These are phyloP conservation scores for Musa balbisiana DNA, from an alignment of 202 grass and related monocot genomes.

Conservation along the genomic window DNA sequence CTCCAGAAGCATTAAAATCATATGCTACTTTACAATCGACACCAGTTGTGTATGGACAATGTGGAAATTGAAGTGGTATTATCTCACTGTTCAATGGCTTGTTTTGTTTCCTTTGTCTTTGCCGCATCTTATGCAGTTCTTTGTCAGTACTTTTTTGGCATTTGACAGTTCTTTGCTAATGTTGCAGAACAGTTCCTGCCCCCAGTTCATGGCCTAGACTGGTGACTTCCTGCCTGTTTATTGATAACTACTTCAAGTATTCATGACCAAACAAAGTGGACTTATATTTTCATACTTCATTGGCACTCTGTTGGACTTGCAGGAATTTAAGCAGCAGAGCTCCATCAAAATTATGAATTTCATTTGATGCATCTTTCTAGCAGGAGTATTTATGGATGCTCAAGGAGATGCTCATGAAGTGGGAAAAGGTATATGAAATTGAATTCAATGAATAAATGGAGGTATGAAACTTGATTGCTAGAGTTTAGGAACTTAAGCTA, in stretches of 20 bases:
- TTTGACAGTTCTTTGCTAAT: neutral
- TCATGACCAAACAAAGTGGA: too few species aligned
- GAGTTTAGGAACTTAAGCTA: too few species aligned
- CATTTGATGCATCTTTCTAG: neutral
- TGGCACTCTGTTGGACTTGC: neutral
- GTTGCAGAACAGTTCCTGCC: neutral
- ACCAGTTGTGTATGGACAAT: neutral
- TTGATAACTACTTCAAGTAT: neutral
- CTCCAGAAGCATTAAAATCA: neutral
- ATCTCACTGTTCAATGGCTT: neutral
- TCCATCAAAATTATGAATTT: neutral
- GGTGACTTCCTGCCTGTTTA: neutral
- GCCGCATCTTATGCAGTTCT: neutral
- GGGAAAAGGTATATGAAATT: too few species aligned
- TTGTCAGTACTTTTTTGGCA: neutral
- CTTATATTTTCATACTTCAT: too few species aligned
- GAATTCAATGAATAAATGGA: too few species aligned
- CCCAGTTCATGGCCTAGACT: neutral
- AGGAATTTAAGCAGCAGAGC: neutral
- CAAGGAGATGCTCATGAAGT: too few species aligned
- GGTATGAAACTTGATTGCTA: too few species aligned
- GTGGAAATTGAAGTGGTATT: neutral
- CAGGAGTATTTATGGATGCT: too few species aligned
- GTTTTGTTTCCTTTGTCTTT: neutral
- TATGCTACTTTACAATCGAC: neutral